Evolutionary conservation across 768 basidiomycete genomes (phyloP).

Genomic region (Collybia nuda): DNA sequence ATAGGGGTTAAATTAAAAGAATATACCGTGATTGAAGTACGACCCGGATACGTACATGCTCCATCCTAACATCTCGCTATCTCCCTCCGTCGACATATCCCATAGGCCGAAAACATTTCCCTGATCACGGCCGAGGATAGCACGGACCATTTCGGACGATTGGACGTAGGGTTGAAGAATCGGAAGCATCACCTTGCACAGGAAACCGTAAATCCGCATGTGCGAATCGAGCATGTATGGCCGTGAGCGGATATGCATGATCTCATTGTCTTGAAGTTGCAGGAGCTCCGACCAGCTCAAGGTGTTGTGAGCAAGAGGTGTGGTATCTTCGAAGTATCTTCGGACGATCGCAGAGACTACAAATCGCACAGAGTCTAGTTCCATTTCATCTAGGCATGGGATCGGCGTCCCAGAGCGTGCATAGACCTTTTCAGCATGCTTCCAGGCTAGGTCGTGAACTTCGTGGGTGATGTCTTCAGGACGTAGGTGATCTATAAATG

Average conservation of each 20-base stretch:
- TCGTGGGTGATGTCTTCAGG: slow-evolving; percentile 33
- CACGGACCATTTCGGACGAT: slow-evolving; percentile 46
- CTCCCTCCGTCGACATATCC: slow-evolving; percentile 47
- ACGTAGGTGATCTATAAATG: slow-evolving; percentile 21
- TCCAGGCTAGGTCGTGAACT: slow-evolving; percentile 47
- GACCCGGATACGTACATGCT: slow-evolving; percentile 59
- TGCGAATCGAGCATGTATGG: slow-evolving; percentile 53
- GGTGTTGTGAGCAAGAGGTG: slow-evolving; percentile 2
- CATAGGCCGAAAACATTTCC: slow-evolving; percentile 73
- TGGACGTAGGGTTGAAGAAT: slow-evolving; percentile 31
- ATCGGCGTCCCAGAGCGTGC: slow-evolving; percentile 15
- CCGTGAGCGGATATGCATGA: slow-evolving; percentile 40
- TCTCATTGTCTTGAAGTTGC: slow-evolving; percentile 58
- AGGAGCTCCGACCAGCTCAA: slow-evolving; percentile 49
- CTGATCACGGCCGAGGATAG: slow-evolving; percentile 54
- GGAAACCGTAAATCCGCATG: slow-evolving; percentile 53
- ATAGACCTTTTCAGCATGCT: slow-evolving; percentile 29
- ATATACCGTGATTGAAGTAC: slow-evolving; percentile 69
- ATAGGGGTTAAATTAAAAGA: background rate
- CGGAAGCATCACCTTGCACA: slow-evolving; percentile 35
- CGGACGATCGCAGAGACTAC: slow-evolving; percentile 50
- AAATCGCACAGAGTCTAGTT: slow-evolving; percentile 59
- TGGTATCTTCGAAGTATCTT: slow-evolving; percentile 36
- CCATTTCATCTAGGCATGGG: slow-evolving; percentile 45
- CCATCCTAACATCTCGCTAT: slow-evolving; percentile 67